phyloP scores from a whole-genome alignment of 225 moss, liverwort and hornwort species.

The Lunularia cruciata region DNA sequence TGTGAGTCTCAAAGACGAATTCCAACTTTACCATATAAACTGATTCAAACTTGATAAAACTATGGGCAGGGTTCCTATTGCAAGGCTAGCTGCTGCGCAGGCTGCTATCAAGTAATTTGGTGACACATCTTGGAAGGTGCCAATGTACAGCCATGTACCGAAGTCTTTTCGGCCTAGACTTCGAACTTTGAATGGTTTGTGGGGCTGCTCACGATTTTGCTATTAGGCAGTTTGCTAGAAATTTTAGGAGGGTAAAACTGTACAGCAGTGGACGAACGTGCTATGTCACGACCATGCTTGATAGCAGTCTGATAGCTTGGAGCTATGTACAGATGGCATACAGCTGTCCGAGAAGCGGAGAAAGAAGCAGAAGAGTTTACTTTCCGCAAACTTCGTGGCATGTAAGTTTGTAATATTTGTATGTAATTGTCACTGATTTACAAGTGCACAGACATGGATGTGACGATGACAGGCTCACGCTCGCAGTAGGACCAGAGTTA shows the following conservation, averaged over 20 bases:
- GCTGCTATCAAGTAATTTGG: slow-evolving; percentile 49
- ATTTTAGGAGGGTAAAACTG: background rate
- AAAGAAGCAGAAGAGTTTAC: background rate
- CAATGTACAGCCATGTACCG: background rate
- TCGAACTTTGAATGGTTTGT: background rate
- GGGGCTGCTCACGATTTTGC: background rate
- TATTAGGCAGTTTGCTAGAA: background rate
- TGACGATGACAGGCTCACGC: too few relatives aligned
- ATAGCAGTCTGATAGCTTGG: background rate
- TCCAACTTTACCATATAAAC: too few relatives aligned
- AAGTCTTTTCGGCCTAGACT: background rate
- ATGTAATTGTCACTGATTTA: too few relatives aligned
- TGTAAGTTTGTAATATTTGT: background rate
- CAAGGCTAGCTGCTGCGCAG: slow-evolving; percentile 91
- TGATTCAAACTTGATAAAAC: too few relatives aligned
- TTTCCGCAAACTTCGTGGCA: too few relatives aligned
- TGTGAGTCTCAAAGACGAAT: too few relatives aligned
- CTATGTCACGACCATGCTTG: background rate
- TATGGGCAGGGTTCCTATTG: slow-evolving; percentile 83
- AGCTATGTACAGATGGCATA: slow-evolving; percentile 8
- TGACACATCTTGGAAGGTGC: background rate
- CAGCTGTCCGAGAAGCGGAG: background rate
- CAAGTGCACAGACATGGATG: too few relatives aligned
- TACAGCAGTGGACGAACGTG: background rate
- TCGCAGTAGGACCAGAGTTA: too few relatives aligned